A percentile compares a stretch with the other conserved stretches of the same genome.
Conservation (phyloP, 1,139 yeast genomes). For the Suhomyces kunorum region DNA sequence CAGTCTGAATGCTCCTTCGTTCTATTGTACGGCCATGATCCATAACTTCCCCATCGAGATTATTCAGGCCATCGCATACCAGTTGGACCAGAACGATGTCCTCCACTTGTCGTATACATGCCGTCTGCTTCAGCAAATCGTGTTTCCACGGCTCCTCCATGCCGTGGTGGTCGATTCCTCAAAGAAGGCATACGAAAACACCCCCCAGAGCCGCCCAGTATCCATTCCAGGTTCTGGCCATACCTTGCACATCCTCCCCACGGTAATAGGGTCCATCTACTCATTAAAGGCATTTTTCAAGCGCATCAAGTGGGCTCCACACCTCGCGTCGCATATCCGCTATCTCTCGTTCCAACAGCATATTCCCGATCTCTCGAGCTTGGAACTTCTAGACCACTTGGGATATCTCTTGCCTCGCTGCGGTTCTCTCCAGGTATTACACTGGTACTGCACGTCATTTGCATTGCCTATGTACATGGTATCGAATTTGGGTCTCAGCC, state of each 20-base stretch:
- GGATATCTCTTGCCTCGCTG: constrained; percentile 10
- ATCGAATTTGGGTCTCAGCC: constrained; percentile 6
- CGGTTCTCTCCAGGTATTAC: constrained; percentile 14
- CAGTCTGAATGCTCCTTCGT: too few relatives aligned
- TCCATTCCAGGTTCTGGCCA: constrained; percentile 2
- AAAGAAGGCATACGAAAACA: constrained; percentile 13
- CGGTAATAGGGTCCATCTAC: constrained; percentile 16
- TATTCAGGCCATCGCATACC: constrained; percentile 12
- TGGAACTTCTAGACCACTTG: constrained; percentile 12
- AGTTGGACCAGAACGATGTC: constrained; percentile 18
- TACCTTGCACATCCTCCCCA: constrained; percentile 8
- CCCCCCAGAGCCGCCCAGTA: neutral
- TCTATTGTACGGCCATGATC: constrained; percentile 8
- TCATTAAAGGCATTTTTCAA: constrained; percentile 19
- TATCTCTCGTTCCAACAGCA: constrained; percentile 12
- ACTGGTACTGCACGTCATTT: constrained; percentile 17
- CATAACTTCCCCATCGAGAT: constrained; percentile 16
- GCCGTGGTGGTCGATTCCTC: constrained; percentile 17
- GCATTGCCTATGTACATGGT: constrained; percentile 13
- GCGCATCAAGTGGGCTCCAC: constrained; percentile 5
- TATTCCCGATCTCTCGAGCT: constrained; percentile 18
- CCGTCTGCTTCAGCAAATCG: constrained; percentile 8
- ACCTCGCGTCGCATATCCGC: constrained; percentile 8
- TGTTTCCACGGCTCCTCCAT: constrained; percentile 15
- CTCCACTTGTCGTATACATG: constrained; percentile 16